phyloP scores from a whole-genome alignment of 805 yeast genomes.

The Kodamaea fukazawae region DNA sequence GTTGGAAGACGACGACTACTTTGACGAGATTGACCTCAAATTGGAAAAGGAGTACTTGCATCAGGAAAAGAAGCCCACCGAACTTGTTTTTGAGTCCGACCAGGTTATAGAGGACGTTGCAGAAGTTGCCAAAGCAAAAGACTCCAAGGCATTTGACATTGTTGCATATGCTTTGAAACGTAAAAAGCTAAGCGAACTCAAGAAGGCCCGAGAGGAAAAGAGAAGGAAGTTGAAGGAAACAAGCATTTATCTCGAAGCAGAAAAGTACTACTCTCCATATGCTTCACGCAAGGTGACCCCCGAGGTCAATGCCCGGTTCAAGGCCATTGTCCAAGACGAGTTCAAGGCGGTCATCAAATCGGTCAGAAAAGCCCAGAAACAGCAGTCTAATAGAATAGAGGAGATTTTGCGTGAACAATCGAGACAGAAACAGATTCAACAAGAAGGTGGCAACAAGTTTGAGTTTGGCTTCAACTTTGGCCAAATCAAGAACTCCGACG shows the following conservation, averaged over 20 bases:
- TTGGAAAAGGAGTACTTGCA: not conserved
- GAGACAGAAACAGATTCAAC: constrained; percentile 27
- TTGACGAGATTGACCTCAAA: constrained; percentile 8
- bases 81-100: constrained; percentile 5
- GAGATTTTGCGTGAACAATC: constrained; percentile 17
- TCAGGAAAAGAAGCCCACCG: not conserved
- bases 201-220: constrained; percentile 19
- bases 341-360: constrained; percentile 33
- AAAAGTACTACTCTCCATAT: constrained; percentile 36
- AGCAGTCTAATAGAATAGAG: constrained; percentile 14
- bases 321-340: constrained; percentile 21
- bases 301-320: constrained; percentile 23
- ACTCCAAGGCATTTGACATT: constrained; percentile 45
- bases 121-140: constrained; percentile 8
- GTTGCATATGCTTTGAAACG: constrained; percentile 55
- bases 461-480: constrained; percentile 30
- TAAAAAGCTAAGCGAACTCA: constrained; percentile 28
- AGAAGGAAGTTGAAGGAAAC: constrained; percentile 21
- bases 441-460: constrained; percentile 28
- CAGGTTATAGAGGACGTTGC: constrained; percentile 14
- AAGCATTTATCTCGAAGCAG: constrained; percentile 39
- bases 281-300: constrained; percentile 22
- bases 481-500: constrained; percentile 13
- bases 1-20: constrained; percentile 14
- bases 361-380: constrained; percentile 25